Evolutionary conservation across 148 eudicot genomes (phyloP), one percentile per base, ranked within the genome.

Genomic region (Fagopyrum homotropicum): DNA sequence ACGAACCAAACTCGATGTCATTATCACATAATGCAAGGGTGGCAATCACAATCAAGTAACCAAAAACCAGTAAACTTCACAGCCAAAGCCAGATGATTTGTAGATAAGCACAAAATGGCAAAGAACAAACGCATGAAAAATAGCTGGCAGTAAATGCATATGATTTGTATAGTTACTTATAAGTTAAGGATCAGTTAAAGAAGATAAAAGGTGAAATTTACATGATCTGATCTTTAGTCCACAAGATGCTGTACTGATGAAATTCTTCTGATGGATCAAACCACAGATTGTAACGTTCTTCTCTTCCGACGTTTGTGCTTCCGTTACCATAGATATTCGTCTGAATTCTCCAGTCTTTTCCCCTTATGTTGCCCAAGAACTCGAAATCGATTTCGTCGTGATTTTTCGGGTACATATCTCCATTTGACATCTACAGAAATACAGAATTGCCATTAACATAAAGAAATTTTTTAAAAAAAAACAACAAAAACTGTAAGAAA

Each of bases 291-390:
- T 90, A 90, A 80, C 98, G 82, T 74, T 94, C 98, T 84, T 94
- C 98, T 77, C 98, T 86, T 1, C 98, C 98, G 43, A 85, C 48
- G 78, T 60, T 82, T 35, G 96, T 90, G 87, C 98, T 94, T 76
- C 98, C 98, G 77, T 91, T 91, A 8, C 98, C 98, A 78, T 94
- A 94, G 73, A 91, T 77, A 74, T 94, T 94, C 2, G 98, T 94
- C 75, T 94, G 98, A 76, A 94, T 84, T 79, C 95, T 85, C 98
- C 98, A 94, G 30, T 91, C 83, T 80, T 91, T 91, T 35, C 97
- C 97, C 59, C 97, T 84, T 19, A 94, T 91, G 71, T 94, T 91
- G 43, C 98, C 98, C 80, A 94, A 79, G 81, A 94, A 94, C 81
- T 94, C 98, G 73, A 94, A 87, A 75, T 94, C 98, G 44, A 94